Evolutionary conservation across 768 basidiomycete species (phyloP), one percentile per base, ranked within the genome.

Genomic region (Tulasnella sp.): DNA sequence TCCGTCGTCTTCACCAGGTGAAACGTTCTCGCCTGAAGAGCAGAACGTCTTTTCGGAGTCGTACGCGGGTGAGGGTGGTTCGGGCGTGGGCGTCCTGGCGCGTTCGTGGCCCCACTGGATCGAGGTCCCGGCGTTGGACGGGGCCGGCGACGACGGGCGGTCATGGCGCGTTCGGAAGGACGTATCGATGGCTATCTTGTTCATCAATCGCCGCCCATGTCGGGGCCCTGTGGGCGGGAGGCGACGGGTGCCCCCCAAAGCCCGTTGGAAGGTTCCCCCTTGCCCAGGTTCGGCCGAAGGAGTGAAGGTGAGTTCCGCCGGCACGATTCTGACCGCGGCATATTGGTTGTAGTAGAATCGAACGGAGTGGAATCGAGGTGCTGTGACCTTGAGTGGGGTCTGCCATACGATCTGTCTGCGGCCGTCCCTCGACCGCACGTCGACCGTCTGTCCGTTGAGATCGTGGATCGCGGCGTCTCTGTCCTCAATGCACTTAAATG

Each of bases 51-150:
- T 35, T 35, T 67, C 61, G 29, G 61, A 67, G 16, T 67, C 61
- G 61, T 67, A 67, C 26, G 61, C 32, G 5, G 61, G 61, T 26
- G 61, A 67, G 61, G 61, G 0, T 9, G 61, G 61, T 15, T 29
- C 29, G 6, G 26, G 26, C n/a, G n/a, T 20, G 6, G 55, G n/a
- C 23, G n/a, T 35, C 29, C 13, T 29, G 23, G 51, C 23, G 15
- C 44, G 51, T 67, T 67, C 61, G 32, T 67, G 61, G 9, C 61
- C 61, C 61, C 61, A 67, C 32, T 67, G 61, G 61, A 67, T 67
- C 23, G 51, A 51, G 23, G 10, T 51, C 51, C 23, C 51, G 51
- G 51, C n/a, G 23, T 51, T n/a, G 51, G 61, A 67, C 26, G 61
- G 61, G 18, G 32, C 61, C 4, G 61, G 61, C 18, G 61, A 67